phyloP scores from a whole-genome alignment of 1,284 basidiomycete species.

The Hemileia vastatrix region DNA sequence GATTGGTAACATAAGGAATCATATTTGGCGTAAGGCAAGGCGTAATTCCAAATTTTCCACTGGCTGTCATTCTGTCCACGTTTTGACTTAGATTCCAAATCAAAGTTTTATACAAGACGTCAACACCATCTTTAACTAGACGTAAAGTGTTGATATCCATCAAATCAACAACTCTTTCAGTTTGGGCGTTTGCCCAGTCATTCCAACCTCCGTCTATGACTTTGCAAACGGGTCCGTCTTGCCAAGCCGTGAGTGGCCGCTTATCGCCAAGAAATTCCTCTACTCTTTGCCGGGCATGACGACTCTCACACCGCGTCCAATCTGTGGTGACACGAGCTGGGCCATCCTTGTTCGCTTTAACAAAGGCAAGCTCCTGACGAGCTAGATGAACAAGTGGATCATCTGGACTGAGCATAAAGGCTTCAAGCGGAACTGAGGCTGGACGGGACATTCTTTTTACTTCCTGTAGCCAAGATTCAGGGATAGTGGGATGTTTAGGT shows the following conservation, averaged over 20 bases:
- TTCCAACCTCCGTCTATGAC: conserved; percentile 85
- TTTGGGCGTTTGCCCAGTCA: conserved; percentile 81
- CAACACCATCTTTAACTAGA: conserved; percentile 66
- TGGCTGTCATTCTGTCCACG: conserved; percentile 69
- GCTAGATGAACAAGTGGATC: conserved; percentile 83
- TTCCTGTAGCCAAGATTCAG: conserved; percentile 60
- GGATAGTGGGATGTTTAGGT: conserved; percentile 53
- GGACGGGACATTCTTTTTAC: conserved; percentile 65
- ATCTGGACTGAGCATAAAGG: conserved; percentile 79
- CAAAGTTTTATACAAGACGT: conserved; percentile 79
- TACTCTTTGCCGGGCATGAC: conserved; percentile 74
- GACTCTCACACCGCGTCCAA: conserved; percentile 83
- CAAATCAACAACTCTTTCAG: conserved; percentile 86
- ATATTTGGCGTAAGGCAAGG: conserved; percentile 89
- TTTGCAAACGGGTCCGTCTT: conserved; percentile 81
- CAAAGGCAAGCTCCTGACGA: conserved; percentile 66
- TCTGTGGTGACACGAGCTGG: conserved; percentile 54
- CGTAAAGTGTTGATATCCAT: conserved; percentile 83
- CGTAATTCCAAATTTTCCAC: conserved; percentile 68
- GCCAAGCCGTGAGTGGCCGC: conserved; percentile 83
- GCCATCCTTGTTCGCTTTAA: conserved; percentile 45
- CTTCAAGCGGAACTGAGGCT: conserved; percentile 78
- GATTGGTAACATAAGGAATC: conserved; percentile 91
- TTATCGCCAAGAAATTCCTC: conserved; percentile 73
- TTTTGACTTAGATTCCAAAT: conserved; percentile 98